Evolutionary conservation across 805 yeast genomes (phyloP), one percentile per base, ranked within the genome.

Genomic region (Nakazawaea populi): DNA sequence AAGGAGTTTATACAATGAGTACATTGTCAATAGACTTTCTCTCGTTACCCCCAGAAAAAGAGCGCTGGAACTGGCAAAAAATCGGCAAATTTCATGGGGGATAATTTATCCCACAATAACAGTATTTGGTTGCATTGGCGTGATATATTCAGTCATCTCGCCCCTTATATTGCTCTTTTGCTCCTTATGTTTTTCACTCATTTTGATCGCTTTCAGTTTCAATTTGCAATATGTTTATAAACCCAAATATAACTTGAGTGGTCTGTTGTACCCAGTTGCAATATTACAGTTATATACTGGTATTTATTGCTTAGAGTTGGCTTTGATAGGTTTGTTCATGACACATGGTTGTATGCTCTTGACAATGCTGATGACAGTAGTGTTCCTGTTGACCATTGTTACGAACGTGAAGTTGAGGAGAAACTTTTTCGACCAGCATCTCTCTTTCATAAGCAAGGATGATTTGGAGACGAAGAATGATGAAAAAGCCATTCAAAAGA

Each of bases 271-370:
- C 63, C 87, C 94, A 1, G 71, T 72, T 2, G 95, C 96, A 0
- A 65, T 90, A 18, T 74, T 85, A 52, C 96, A 89, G 52, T 65
- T 90, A 42, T 89, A 86, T 59, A 73, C 87, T 0, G 97, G 97
- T 0, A 68, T 90, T 1, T 90, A 90, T 63, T 87, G 90, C 59
- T 72, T 88, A 60, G 95, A 90, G 60, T 71, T 85, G 37, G 86
- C 91, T 55, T 66, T 90, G 58, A 75, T 87, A 41, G 97, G 97
- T 0, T 68, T 89, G 8, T 83, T 88, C 57, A 69, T n/a, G 48
- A 67, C 5, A 81, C 75, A 67, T 52, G 71, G 64, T 42, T 76
- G 73, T 68, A 73, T 60, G 49, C 66, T 65, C 28, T 85, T 77
- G 47, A 82, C 79, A 4, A 69, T 76, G 46, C 54, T 78, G 7